A percentile compares a stretch with the other conserved stretches of the same genome.
Evolutionary conservation across 345 rosid genomes (phyloP).

Genomic region (Lumnitzera littorea): DNA sequence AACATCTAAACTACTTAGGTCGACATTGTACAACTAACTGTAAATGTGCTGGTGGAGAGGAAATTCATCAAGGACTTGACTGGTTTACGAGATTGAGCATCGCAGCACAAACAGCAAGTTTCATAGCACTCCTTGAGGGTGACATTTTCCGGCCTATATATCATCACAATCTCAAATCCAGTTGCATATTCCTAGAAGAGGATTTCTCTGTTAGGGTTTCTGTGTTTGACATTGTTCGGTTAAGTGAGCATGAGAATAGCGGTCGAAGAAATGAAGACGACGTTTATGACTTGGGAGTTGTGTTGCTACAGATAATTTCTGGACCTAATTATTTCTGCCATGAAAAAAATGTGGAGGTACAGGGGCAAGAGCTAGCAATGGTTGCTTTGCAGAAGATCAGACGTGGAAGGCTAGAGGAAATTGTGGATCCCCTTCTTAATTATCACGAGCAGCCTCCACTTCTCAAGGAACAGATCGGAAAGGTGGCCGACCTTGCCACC

Average conservation of each 20-base stretch:
- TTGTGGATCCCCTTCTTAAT: slow-evolving; percentile 60
- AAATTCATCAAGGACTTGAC: slow-evolving; percentile 34
- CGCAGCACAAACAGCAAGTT: slow-evolving; percentile 57
- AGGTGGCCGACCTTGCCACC: slow-evolving; percentile 65
- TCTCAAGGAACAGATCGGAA: slow-evolving; percentile 55
- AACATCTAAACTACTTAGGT: slow-evolving; percentile 23
- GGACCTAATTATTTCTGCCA: slow-evolving; percentile 23
- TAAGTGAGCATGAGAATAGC: neutral
- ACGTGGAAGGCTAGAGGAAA: slow-evolving; percentile 62
- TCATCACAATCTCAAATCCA: slow-evolving; percentile 45
- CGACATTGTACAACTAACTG: no score
- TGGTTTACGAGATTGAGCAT: slow-evolving; percentile 62
- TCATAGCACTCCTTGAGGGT: slow-evolving; percentile 53
- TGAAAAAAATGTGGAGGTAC: slow-evolving; percentile 9
- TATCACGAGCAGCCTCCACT: slow-evolving; percentile 48
- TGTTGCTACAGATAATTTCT: slow-evolving; percentile 65
- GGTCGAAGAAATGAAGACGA: slow-evolving; percentile 15
- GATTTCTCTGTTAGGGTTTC: slow-evolving; percentile 49
- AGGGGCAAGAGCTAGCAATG: slow-evolving; percentile 11
- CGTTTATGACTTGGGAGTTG: slow-evolving; percentile 55
- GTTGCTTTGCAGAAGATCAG: slow-evolving; percentile 42
- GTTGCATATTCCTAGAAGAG: slow-evolving; percentile 52
- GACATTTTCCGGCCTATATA: slow-evolving; percentile 63
- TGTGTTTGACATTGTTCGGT: slow-evolving; percentile 44
- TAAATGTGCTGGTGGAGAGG: slow-evolving; percentile 8